Percentiles rank a stretch among this genome's conserved stretches.
Evolutionary conservation across 2,329 filamentous ascomycete species (phyloP).

Genomic region (Diaporthe humulicola): DNA sequence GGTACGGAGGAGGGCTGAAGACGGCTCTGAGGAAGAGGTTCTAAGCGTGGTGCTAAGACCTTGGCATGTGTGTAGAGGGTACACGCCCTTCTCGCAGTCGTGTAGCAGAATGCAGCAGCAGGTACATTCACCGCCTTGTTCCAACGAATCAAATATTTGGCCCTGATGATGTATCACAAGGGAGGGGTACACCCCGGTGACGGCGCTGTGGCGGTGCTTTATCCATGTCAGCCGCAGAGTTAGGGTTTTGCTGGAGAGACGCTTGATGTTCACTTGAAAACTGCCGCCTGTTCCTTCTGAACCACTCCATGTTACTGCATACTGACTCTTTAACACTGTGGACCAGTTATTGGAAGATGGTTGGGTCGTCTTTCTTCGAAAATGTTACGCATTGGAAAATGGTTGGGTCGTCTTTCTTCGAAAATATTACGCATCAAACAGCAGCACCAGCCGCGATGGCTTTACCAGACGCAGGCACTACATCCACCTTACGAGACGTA

Average conservation of each 20-base stretch:
- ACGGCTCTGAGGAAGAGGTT: background rate
- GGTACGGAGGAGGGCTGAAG: background rate
- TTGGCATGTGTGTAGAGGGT: too few relatives aligned
- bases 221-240: background rate
- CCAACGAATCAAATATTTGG: background rate
- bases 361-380: background rate
- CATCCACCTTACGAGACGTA: background rate
- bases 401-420: background rate
- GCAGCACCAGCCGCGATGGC: background rate
- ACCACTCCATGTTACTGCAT: background rate
- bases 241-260: background rate
- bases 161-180: background rate
- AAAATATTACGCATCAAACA: background rate
- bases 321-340: background rate
- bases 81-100: background rate
- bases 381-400: background rate
- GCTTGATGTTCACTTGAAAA: background rate
- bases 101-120: background rate
- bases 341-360: background rate
- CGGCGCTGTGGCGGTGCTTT: background rate
- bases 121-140: background rate
- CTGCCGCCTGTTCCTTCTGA: background rate
- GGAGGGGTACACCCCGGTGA: background rate
- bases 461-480: background rate
- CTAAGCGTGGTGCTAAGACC: background rate